These are phyloP conservation scores for Primulina huaijiensis DNA, from an alignment of 257 asterid species.

Conservation along the genomic window DNA sequence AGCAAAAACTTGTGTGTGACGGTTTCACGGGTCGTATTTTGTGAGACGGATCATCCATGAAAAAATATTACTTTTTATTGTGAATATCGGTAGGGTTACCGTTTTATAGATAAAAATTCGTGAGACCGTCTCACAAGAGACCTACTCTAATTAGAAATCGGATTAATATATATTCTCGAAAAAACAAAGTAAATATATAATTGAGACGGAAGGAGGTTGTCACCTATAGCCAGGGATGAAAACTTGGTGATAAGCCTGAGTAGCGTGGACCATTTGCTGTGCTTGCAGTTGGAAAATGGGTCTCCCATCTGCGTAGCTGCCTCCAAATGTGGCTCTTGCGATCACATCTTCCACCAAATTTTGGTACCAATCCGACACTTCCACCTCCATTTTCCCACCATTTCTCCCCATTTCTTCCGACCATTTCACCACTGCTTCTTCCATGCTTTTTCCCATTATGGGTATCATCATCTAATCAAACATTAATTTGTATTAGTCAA, in stretches of 20 bases:
- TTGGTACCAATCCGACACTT: conserved; percentile 67
- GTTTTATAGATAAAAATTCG: no score
- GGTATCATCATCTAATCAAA: conserved; percentile 69
- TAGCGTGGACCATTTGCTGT: conserved; percentile 75
- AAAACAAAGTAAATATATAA: no score
- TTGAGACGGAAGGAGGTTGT: no score
- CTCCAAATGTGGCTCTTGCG: conserved; percentile 73
- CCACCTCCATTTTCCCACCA: conserved; percentile 60
- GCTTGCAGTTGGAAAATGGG: conserved; percentile 68
- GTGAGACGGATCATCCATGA: no score
- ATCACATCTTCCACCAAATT: conserved; percentile 67
- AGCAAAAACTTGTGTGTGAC: no score
- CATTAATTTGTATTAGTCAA: no score
- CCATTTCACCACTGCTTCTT: conserved; percentile 55
- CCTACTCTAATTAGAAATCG: no score
- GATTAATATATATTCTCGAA: no score
- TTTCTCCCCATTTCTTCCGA: conserved; percentile 37
- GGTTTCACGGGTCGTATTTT: no score
- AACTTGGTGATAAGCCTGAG: conserved; percentile 65
- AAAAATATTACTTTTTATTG: no score
- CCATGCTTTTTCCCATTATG: conserved; percentile 64
- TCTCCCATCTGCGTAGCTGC: conserved; percentile 72
- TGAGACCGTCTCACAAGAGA: no score
- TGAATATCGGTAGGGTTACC: no score
- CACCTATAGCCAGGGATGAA: conserved; percentile 70